These are phyloP conservation scores for Solanum phureja DNA, from an alignment of 257 asterid species.

Conservation along the genomic window DNA sequence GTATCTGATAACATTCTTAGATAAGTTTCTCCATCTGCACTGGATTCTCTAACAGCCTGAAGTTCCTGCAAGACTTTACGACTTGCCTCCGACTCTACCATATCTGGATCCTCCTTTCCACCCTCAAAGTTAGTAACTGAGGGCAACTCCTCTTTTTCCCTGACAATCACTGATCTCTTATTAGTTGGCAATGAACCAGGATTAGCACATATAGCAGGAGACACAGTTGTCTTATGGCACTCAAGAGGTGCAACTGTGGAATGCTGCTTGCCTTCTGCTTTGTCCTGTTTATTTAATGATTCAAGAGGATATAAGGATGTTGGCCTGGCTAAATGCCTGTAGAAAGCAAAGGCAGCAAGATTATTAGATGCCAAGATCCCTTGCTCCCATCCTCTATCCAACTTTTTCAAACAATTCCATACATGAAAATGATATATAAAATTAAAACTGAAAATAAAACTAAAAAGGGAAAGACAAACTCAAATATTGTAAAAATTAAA, in stretches of 20 bases:
- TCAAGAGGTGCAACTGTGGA: slow-evolving; percentile 20
- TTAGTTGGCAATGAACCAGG: slow-evolving; percentile 22
- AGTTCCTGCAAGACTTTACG: slow-evolving; percentile 18
- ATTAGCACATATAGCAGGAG: slow-evolving; percentile 11
- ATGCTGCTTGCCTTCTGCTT: slow-evolving; percentile 22
- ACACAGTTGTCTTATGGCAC: slow-evolving; percentile 14
- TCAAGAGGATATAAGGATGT: slow-evolving; percentile 55
- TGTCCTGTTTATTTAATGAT: slow-evolving; percentile 26
- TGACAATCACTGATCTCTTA: slow-evolving; percentile 5
- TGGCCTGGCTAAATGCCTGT: slow-evolving; percentile 55
- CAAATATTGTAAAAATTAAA: neutral
- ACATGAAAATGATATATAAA: neutral
- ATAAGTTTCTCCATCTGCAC: slow-evolving; percentile 9
- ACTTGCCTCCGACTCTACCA: slow-evolving; percentile 19
- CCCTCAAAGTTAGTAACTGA: slow-evolving; percentile 8
- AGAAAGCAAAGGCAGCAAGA: neutral
- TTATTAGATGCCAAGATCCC: neutral
- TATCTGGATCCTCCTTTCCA: slow-evolving; percentile 10
- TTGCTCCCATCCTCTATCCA: neutral
- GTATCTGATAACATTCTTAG: neutral
- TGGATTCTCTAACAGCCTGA: slow-evolving; percentile 4
- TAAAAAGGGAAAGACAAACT: neutral
- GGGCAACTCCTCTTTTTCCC: slow-evolving; percentile 12
- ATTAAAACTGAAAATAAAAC: neutral
- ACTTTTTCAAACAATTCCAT: neutral